Evolutionary conservation across 352 stramenopile species (phyloP).

Genomic region (Poterioochromonas sp.): DNA sequence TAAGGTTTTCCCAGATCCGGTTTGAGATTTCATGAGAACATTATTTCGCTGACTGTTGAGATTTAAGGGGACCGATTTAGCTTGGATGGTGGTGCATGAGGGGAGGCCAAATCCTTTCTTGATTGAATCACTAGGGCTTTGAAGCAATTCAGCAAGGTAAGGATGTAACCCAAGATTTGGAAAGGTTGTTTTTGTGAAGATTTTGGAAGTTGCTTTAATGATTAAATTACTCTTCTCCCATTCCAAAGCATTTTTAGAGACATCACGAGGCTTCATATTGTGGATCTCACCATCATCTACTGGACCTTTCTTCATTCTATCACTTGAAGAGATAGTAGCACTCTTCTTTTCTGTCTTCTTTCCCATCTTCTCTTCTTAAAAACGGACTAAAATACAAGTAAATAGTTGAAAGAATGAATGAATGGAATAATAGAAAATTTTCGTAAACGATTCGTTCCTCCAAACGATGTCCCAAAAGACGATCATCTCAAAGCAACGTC

Average conservation of each 20-base stretch:
- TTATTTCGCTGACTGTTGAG: slow-evolving; percentile 43
- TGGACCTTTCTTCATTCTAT: too few species aligned
- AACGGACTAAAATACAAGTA: too few species aligned
- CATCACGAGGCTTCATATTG: neutral
- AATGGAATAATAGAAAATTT: too few species aligned
- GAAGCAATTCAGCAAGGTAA: neutral
- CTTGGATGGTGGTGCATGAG: neutral
- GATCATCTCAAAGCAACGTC: too few species aligned
- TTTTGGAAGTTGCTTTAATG: neutral
- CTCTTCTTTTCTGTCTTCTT: too few species aligned
- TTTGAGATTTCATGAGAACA: slow-evolving; percentile 88
- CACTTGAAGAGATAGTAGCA: too few species aligned
- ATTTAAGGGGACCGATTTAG: neutral
- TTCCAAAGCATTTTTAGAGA: slow-evolving; percentile 12
- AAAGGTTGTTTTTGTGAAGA: neutral
- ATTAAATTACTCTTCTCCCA: neutral
- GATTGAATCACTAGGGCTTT: neutral
- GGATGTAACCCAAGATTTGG: neutral
- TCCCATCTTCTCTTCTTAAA: too few species aligned
- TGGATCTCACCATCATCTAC: too few species aligned
- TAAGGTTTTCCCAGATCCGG: slow-evolving; percentile 89
- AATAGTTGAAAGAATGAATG: too few species aligned
- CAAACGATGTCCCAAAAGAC: too few species aligned
- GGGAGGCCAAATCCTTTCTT: neutral
- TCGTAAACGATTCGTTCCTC: too few species aligned